Base-by-base conservation (phyloP, 1,139 yeast species). In the Kodamaea sp. region DNA sequence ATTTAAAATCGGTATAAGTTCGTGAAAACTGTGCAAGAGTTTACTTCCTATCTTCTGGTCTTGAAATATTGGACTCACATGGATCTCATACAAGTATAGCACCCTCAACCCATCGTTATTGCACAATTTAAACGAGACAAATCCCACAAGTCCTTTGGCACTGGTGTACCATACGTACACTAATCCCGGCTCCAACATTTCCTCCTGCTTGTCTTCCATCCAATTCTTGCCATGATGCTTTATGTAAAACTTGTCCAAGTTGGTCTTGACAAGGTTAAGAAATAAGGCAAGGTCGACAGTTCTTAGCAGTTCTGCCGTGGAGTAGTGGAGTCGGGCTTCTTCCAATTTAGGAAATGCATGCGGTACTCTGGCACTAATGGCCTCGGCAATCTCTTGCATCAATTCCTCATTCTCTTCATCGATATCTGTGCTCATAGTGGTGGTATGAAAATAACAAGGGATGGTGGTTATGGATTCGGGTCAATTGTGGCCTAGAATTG, bases 71-170 rank as follows among this genome's bases (percentile, higher is more conserved):
- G 59, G 53, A 15, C 40, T 37, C 3, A 76, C 65, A 38, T 78
- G 83, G 31, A 78, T 67, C 50, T 78, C 84, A 48, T 75, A 78
- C 23, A 78, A 57, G 45, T 76, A 78, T 6, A 78, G 50, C 16
- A 67, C 72, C 38, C 57, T 59, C 6, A 41, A 29, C 7, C 48
- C 50, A n/a, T 55, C 56, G 26, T 64, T 66, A 11, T 43, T 20
- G 13, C 72, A 68, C 22, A 71, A 48, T 48, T 63, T 64, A 43
- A 67, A 61, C 11, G 78, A 67, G 6, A 73, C 45, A 44, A 75
- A 76, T 4, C 57, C 57, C n/a, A 73, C 37, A 11, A 43, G 35
- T 7, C 41, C 37, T 9, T 40, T 39, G 1, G 28, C 29, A 20
- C 51, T 47, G 6, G 37, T 38, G 28, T 58, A 59, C 57, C 56